Base-by-base conservation (phyloP, 441 rosid species). In the Aquilaria agallochum region DNA sequence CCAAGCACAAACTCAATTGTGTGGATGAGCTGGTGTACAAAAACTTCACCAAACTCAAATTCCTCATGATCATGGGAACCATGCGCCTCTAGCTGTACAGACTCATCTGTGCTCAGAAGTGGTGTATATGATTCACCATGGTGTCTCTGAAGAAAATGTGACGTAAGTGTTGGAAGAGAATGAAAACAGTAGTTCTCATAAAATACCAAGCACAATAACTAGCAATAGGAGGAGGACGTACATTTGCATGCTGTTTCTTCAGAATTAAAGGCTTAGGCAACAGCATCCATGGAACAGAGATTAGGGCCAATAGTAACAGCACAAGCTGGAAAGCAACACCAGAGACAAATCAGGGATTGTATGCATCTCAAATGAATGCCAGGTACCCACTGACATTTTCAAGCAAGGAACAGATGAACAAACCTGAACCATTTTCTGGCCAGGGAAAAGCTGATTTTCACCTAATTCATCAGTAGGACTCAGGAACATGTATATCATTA, bases 1-100 rank as follows among this genome's bases (percentile, higher is more conserved):
- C 85, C 79, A 12, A 75, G 78, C 1, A 81, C 80, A 52, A 81
- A 78, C 55, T 81, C 85, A 32, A 75, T 81, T 11, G 83, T 75
- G 30, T 78, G 83, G 63, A 81, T 81, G 53, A 78, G 78, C 58
- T 81, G 85, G 71, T 81, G 80, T 31, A 81, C 79, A 50, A 81
- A 71, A 49, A 73, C 63, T 73, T 81, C 85, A 11, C 74, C 72
- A 70, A 80, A 80, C 48, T 75, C 78, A 55, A 80, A 78, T 61
- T 80, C 78, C 61, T 75, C 78, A 34, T 73, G 80, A 62, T 68
- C 73, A 27, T 59, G 51, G 27, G 27, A 20, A 20, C 27, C 27
- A 15, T 46, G 55, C 5, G 49, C 50, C 54, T 75, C 80, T 65
- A 47, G 60, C 50, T 78, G 74, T 11, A 56, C 55, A 57, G 72